Base-by-base conservation (phyloP, 176 grass and related monocot genomes). In the Oryza glaberrima region DNA sequence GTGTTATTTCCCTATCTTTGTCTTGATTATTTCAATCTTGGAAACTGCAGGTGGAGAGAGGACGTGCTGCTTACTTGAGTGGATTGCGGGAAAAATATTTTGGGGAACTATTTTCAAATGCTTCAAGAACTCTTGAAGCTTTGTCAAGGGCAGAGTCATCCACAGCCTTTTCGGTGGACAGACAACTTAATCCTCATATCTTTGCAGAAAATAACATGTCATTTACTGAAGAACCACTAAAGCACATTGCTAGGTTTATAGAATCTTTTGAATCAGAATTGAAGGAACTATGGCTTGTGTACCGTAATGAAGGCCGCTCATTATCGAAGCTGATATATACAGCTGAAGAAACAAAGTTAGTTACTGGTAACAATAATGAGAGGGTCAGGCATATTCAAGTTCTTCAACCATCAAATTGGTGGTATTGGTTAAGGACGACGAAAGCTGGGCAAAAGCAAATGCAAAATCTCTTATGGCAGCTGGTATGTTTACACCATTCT, bases 241-340 rank as follows among this genome's bases (percentile, higher is more conserved):
- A 95, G 67, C 91, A 98, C 87, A 87, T 98, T 72, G 93, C 93
- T 85, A 92, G 96, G 81, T 98, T 93, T 93, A 85, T 98, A 90
- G 93, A 98, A 88, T 95, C 96, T 75, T 98, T 98, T 84, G 93
- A 92, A 78, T 98, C 93, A 80, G 90, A 98, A 92, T 90, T 85
- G n/a, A 98, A 84, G 81, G 96, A 98, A 79, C 88, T 98, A 67
- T 98, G 96, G 93, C 96, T 98, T 80, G 96, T 95, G 48, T 98
- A 93, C 85, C 80, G 69, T 16, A 95, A 95, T 83, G 96, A 98
- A 90, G 96, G 96, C 3, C 65, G 83, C 2, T 98, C 96, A 60
- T 79, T 98, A 47, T 98, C 96, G 0, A 98, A 98, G 88, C 41
- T 98, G 68, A 84, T 98, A 76, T 98, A 95, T 92, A 91, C 93